Base-by-base conservation (phyloP, 164 flowering plant species). In the Vitis rotundifolia region DNA sequence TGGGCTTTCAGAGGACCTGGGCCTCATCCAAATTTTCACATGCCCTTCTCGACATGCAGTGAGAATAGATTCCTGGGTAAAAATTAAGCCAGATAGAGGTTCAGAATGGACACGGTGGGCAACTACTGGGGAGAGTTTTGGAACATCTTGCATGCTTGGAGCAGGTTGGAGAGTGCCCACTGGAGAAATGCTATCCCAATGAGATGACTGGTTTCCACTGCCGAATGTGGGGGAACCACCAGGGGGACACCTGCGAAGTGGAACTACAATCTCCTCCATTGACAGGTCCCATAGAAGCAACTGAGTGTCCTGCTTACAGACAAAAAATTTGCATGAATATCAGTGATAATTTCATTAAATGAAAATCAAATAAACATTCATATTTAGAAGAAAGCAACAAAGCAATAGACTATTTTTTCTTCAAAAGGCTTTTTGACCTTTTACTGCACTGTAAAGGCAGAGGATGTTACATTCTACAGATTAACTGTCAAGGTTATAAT, bases 191-290 rank as follows among this genome's bases (percentile, higher is more conserved):
- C 59, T 88, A 69, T 93, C 99, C 97, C 97, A 96, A 26, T 89
- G 93, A 57, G 97, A 65, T 52, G 94, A 92, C 68, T 90, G 99
- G 77, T 88, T 88, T 66, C 97, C 99, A 5, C 91, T 75, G 66
- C 94, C 86, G 59, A 76, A 90, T 9, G 95, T 89, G 8, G 99
- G 99, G 58, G 99, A 95, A 4, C 97, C 98, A 66, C 97, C 97
- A 47, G 92, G 90, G 44, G 44, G 44, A 37, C 75, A 76, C 48
- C 98, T 87, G 3, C 98, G 96, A 29, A 93, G 68, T 2, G 99
- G 99, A 28, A 91, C 97, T 13, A 93, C 97, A 66, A 96, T 87
- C 77, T 96, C 99, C 68, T 96, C 98, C 93, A 87, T 85, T 76
- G 83, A 89, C 50, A 96, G 77, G 82, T 93, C 99, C 99, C 99